These are phyloP conservation scores for Apiotrichum domesticum DNA, from an alignment of 1,284 basidiomycete species.

Conservation along the genomic window DNA sequence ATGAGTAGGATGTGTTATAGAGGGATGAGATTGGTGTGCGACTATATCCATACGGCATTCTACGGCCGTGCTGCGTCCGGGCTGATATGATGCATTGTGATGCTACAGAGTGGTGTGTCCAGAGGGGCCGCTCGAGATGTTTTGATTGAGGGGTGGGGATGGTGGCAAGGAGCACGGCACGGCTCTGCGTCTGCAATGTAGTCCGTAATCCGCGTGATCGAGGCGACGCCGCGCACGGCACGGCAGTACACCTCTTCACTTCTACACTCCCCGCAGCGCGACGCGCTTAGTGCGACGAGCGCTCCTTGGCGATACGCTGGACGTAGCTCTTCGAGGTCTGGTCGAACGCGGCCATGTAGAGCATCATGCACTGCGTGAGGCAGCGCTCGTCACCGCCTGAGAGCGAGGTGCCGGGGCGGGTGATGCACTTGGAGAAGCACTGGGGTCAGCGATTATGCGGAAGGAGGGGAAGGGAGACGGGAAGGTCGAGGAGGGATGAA, in stretches of 20 bases:
- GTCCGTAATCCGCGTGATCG: too few species aligned
- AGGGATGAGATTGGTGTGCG: not conserved
- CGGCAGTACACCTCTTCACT: too few species aligned
- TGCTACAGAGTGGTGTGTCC: not conserved
- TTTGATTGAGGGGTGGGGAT: too few species aligned
- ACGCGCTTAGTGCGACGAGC: conserved; percentile 2
- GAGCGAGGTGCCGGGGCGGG: conserved; percentile 36
- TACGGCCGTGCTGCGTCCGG: not conserved
- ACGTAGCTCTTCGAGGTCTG: conserved; percentile 45
- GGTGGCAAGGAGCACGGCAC: too few species aligned
- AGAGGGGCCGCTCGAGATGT: not conserved
- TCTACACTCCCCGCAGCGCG: too few species aligned
- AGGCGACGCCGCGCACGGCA: too few species aligned
- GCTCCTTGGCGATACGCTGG: conserved; percentile 40
- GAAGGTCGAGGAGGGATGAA: too few species aligned
- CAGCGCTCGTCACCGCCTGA: conserved; percentile 43
- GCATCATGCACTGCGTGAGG: conserved; percentile 44
- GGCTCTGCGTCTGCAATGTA: too few species aligned
- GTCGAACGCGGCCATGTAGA: conserved; percentile 48
- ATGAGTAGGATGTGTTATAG: conserved; percentile 1
- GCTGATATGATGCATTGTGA: conserved; percentile 1
- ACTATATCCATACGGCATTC: too few species aligned
- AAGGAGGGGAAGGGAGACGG: too few species aligned
- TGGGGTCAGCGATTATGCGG: conserved; percentile 13
- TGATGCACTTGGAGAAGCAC: conserved; percentile 48